Evolutionary conservation across 495 filamentous ascomycete genomes (phyloP).

Genomic region (Hypomontagnella submonticulosa): DNA sequence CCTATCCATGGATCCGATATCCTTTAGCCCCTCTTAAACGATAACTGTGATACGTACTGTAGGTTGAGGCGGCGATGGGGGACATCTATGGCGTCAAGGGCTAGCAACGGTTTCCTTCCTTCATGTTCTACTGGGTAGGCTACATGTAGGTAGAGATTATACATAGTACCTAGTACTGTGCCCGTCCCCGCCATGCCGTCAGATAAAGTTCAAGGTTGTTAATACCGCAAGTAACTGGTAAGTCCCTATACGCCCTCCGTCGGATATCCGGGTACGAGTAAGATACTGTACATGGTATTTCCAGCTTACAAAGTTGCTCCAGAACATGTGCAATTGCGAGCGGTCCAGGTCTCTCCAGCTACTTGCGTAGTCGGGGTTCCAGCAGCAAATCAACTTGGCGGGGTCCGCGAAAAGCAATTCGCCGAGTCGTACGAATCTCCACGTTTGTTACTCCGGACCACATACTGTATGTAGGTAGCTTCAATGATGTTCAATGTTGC

Average conservation of each 20-base stretch:
- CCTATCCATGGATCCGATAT: conserved; percentile 4
- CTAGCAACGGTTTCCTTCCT: neutral
- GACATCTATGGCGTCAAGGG: neutral
- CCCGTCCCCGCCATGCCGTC: conserved; percentile 2
- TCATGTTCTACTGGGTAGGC: neutral
- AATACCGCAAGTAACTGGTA: conserved; percentile 6
- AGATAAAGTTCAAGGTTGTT: conserved; percentile 15
- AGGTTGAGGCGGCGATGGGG: too few relatives aligned
- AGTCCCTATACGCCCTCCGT: conserved; percentile 8
- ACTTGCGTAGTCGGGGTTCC: conserved; percentile 29
- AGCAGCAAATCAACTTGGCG: conserved; percentile 14
- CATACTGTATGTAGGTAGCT: too few relatives aligned
- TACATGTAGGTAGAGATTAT: too few relatives aligned
- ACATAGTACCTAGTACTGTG: too few relatives aligned
- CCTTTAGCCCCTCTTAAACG: neutral
- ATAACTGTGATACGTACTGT: too few relatives aligned
- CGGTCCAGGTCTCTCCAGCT: conserved; percentile 13
- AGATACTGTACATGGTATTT: conserved; percentile 4
- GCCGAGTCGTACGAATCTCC: conserved; percentile 31
- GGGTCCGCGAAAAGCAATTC: conserved; percentile 26
- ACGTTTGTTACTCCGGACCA: conserved; percentile 43
- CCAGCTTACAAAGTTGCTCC: conserved; percentile 20
- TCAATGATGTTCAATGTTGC: too few relatives aligned
- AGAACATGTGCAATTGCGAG: conserved; percentile 20
- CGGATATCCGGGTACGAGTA: conserved; percentile 4